phyloP scores from a whole-genome alignment of 2,329 filamentous ascomycete species.

The Pseudonectria buxi region DNA sequence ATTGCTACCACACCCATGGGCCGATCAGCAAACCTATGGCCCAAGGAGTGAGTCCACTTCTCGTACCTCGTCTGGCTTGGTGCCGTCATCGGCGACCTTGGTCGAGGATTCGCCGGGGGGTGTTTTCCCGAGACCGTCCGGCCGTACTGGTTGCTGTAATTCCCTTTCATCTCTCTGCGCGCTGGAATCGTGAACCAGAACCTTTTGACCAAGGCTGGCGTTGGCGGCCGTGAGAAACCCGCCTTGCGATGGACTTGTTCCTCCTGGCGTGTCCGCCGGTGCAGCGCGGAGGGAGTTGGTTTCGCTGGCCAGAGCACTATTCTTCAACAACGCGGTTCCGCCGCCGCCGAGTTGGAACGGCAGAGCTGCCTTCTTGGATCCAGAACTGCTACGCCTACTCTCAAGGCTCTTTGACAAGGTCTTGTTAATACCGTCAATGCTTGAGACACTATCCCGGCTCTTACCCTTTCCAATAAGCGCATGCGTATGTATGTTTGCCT shows the following conservation, averaged over 20 bases:
- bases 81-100: constrained; percentile 13
- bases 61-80: constrained; percentile 45
- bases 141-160: constrained; percentile 10
- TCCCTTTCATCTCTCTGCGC: constrained; percentile 2
- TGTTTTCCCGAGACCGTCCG: constrained; percentile 14
- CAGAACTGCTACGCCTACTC: constrained; percentile 81
- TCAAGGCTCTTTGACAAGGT: constrained; percentile 83
- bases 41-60: constrained; percentile 45
- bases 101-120: constrained; percentile 21
- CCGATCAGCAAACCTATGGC: constrained; percentile 31
- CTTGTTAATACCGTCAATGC: constrained; percentile 67
- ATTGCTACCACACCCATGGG: constrained; percentile 15
- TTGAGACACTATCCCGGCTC: constrained; percentile 41
- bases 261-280: constrained; percentile 35
- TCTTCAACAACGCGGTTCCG: constrained; percentile 37
- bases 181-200: constrained; percentile 6
- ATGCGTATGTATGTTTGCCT: constrained; percentile 60
- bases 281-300: constrained; percentile 51
- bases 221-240: constrained; percentile 19
- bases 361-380: constrained; percentile 65
- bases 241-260: constrained; percentile 35
- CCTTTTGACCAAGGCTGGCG: constrained; percentile 11
- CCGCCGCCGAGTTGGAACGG: constrained; percentile 42
- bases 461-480: constrained; percentile 38
- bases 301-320: constrained; percentile 49